phyloP scores from a whole-genome alignment of 108 stramenopile species.

The Cyclostephanos invisitatus region DNA sequence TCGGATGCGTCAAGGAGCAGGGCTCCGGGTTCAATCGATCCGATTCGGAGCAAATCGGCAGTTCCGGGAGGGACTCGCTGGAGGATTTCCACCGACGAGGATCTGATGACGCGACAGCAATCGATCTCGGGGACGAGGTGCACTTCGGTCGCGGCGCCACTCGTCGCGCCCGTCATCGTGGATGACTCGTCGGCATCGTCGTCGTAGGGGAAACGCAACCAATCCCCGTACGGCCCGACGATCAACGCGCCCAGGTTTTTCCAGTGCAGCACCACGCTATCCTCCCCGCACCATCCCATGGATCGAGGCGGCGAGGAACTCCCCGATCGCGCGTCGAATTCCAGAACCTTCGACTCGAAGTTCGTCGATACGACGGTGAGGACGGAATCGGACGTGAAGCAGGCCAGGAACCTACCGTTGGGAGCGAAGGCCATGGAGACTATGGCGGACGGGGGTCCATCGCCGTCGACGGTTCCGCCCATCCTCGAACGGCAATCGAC shows the following conservation, averaged over 20 bases:
- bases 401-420: slow-evolving; percentile 94
- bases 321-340: slow-evolving; percentile 88
- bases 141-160: slow-evolving; percentile 51
- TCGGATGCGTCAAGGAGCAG: slow-evolving; percentile 94
- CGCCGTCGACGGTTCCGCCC: background rate
- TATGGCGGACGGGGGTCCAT: slow-evolving; percentile 59
- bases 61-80: slow-evolving; percentile 92
- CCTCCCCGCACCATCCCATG: slow-evolving; percentile 96
- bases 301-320: slow-evolving; percentile 67
- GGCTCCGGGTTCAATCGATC: slow-evolving; percentile 92
- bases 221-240: slow-evolving; percentile 97
- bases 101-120: slow-evolving; percentile 90
- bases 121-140: slow-evolving; percentile 92
- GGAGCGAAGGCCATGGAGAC: slow-evolving; percentile 90
- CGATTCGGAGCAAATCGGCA: slow-evolving; percentile 82
- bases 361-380: slow-evolving; percentile 90
- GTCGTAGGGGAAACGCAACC: slow-evolving; percentile 86
- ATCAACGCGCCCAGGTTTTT: slow-evolving; percentile 90
- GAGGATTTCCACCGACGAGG: slow-evolving; percentile 80
- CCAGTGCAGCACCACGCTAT: slow-evolving; percentile 93
- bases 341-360: slow-evolving; percentile 90
- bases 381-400: slow-evolving; percentile 84
- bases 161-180: background rate
- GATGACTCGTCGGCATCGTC: slow-evolving; percentile 33
- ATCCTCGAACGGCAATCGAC: slow-evolving; percentile 81